Percentiles rank a stretch among this genome's conserved stretches.
phyloP scores from a whole-genome alignment of 371 early-diverging fungal genomes.

The Smittium mucronatum region DNA sequence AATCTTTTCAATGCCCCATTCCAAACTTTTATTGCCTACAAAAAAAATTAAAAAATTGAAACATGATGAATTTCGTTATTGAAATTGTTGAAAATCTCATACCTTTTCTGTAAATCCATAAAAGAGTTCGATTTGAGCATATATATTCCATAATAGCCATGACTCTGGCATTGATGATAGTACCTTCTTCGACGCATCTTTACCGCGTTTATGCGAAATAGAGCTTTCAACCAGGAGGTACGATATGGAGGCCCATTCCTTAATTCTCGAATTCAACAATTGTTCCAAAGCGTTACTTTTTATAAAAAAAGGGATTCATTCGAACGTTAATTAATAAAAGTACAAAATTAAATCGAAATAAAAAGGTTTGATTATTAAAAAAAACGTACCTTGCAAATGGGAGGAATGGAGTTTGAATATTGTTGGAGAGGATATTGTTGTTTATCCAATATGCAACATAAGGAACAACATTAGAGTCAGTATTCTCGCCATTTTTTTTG shows the following conservation, averaged over 20 bases:
- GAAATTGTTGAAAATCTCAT: background rate
- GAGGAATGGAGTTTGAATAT: conserved; percentile 1
- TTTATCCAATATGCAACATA: background rate
- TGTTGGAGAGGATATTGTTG: background rate
- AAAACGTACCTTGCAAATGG: background rate
- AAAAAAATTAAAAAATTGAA: too few relatives aligned
- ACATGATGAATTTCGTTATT: too few relatives aligned
- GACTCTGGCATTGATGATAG: background rate
- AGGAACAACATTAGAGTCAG: background rate
- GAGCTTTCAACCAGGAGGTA: background rate
- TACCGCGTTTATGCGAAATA: background rate
- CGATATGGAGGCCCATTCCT: background rate
- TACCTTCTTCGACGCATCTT: conserved; percentile 3
- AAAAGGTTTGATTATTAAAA: too few relatives aligned
- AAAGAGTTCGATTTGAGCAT: conserved; percentile 3
- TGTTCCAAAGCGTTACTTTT: too few relatives aligned
- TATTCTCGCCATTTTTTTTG: background rate
- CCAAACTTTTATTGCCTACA: conserved; percentile 9
- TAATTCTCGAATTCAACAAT: too few relatives aligned
- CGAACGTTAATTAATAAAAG: too few relatives aligned
- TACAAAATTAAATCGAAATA: too few relatives aligned
- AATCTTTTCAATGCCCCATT: background rate
- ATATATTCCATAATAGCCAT: conserved; percentile 5
- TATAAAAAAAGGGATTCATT: too few relatives aligned
- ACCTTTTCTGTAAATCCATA: background rate